Percentiles rank a stretch among this genome's conserved stretches.
Conservation (phyloP, 148 eudicot genomes). For the Spergularia marina region DNA sequence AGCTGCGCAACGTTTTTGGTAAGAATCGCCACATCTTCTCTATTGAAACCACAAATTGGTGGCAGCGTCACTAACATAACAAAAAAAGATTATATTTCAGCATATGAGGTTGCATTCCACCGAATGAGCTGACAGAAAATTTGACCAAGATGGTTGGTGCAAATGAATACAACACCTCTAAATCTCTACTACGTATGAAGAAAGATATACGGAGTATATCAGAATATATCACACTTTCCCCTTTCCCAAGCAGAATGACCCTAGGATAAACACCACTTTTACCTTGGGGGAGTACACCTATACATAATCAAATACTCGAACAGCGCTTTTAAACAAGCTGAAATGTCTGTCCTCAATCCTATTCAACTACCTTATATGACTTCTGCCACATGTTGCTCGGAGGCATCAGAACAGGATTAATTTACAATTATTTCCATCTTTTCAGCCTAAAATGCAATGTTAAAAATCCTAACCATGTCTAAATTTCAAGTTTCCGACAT, state of each 20-base stretch:
- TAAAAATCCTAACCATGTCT: too few relatives aligned
- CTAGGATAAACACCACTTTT: neutral
- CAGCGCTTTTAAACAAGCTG: neutral
- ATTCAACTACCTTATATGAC: neutral
- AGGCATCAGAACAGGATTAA: too few relatives aligned
- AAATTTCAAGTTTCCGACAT: too few relatives aligned
- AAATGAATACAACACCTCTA: neutral
- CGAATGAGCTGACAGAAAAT: neutral
- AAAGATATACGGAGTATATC: neutral
- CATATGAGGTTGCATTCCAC: neutral
- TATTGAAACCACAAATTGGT: constrained; percentile 1
- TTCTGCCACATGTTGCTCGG: too few relatives aligned
- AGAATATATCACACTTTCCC: neutral
- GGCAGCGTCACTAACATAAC: constrained; percentile 5
- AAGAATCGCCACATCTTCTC: constrained; percentile 37
- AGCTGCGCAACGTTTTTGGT: constrained; percentile 18
- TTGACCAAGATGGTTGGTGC: neutral
- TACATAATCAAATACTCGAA: too few relatives aligned
- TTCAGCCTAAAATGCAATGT: neutral
- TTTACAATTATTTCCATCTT: neutral
- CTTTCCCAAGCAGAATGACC: neutral
- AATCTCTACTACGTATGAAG: neutral
- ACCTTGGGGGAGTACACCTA: neutral
- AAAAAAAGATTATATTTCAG: constrained; percentile 12
- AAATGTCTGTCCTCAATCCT: neutral